Conservation (phyloP, 495 filamentous ascomycete species). For the Elaphomyces granulatus region DNA sequence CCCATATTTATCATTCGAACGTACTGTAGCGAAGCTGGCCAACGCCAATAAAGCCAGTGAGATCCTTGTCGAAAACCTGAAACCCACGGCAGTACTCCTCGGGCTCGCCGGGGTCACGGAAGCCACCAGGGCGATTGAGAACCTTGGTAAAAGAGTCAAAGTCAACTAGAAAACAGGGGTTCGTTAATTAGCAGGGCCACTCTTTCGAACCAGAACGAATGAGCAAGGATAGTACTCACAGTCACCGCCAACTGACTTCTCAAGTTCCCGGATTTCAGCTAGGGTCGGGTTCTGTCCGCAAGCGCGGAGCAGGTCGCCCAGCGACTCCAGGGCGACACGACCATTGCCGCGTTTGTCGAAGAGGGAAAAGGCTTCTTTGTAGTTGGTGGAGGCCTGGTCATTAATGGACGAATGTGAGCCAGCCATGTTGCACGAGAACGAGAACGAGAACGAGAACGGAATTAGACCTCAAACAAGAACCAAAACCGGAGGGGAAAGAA, state of each 20-base stretch:
- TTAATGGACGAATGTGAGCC: slow-evolving; percentile 11
- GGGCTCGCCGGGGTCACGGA: slow-evolving; percentile 93
- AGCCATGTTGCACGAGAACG: background rate
- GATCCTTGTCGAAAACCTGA: slow-evolving; percentile 98
- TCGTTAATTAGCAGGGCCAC: background rate
- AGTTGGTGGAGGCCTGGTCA: slow-evolving; percentile 90
- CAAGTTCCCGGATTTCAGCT: slow-evolving; percentile 77
- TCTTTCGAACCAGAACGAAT: background rate
- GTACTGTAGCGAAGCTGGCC: slow-evolving; percentile 85
- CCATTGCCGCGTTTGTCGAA: slow-evolving; percentile 97
- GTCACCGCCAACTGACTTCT: slow-evolving; percentile 74
- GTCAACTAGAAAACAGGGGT: slow-evolving; percentile 49
- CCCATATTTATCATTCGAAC: too few species aligned
- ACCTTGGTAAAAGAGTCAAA: slow-evolving; percentile 93
- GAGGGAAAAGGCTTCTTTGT: slow-evolving; percentile 99
- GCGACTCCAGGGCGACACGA: slow-evolving; percentile 67
- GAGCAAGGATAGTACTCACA: slow-evolving; percentile 45
- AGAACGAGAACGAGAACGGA: background rate
- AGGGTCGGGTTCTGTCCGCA: slow-evolving; percentile 97
- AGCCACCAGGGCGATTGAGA: slow-evolving; percentile 92
- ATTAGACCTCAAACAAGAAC: too few species aligned
- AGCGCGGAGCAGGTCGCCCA: slow-evolving; percentile 87
- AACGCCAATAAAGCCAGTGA: slow-evolving; percentile 93
- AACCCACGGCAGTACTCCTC: slow-evolving; percentile 97
- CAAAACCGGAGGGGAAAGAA: background rate